Evolutionary conservation across 257 asterid genomes (phyloP), one percentile per base, ranked within the genome.

Genomic region (Craterostigma plantagineum): DNA sequence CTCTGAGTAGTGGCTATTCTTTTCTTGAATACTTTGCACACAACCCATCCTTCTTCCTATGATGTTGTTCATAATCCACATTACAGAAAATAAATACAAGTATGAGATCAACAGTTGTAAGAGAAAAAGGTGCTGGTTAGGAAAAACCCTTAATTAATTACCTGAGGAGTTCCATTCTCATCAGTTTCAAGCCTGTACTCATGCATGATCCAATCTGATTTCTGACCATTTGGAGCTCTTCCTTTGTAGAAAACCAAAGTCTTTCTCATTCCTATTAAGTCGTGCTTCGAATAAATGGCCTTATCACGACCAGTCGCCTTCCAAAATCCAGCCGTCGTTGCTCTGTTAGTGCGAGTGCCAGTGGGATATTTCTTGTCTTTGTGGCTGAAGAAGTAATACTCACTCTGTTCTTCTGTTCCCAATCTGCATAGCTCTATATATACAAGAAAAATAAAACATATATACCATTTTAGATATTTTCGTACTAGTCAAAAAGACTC

Each of bases 41-140:
- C 96, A 6, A 75, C 96, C 96, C 96, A 85, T n/a, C 96, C 96
- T 67, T 85, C 96, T 71, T 85, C 96, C 92, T 81, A n/a, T n/a
- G 83, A 27, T 8, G 35, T 23, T 16, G 5, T 9, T 36, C 1
- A 2, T 23, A 23, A 23, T 23, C 6, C 30, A 23, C 30, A 23
- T 23, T 2, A 23, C 4, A 23, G 6, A 23, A 23, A 23, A 23
- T 23, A 23, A 23, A 23, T n/a, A n/a, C n/a, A n/a, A n/a, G n/a
- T n/a, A n/a, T n/a, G n/a, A n/a, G n/a, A n/a, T n/a, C n/a, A n/a
- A n/a, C n/a, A n/a, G n/a, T n/a, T n/a, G n/a, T n/a, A 23, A 23
- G 6, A 23, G n/a, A 23, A 23, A 12, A 36, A 36, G 14, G 40
- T 9, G 11, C 8, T 36, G 3, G 11, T n/a, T n/a, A n/a, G n/a